Evolutionary conservation across 2,329 filamentous ascomycete species (phyloP).

Genomic region (Fusarium sp.): DNA sequence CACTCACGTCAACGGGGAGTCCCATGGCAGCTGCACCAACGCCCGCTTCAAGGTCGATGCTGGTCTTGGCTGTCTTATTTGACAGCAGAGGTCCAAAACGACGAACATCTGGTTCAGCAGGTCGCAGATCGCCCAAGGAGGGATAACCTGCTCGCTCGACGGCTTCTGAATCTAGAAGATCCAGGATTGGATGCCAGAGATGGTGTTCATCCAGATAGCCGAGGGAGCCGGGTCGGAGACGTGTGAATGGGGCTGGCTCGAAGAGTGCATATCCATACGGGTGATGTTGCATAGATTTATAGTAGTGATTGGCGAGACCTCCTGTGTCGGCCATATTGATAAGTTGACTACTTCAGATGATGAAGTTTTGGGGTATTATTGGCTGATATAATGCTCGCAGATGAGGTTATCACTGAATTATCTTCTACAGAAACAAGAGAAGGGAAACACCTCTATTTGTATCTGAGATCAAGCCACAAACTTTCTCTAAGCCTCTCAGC

Average conservation of each 20-base stretch:
- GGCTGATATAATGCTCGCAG: too few relatives aligned
- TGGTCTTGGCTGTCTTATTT: neutral
- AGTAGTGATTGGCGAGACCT: neutral
- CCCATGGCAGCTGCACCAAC: neutral
- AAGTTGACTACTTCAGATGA: neutral
- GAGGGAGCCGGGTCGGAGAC: neutral
- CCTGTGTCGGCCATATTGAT: neutral
- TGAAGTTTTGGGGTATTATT: too few relatives aligned
- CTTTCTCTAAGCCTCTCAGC: too few relatives aligned
- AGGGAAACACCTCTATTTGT: too few relatives aligned
- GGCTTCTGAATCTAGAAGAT: neutral
- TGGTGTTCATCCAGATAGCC: neutral
- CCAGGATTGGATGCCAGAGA: neutral
- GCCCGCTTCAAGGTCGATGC: neutral
- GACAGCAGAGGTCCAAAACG: neutral
- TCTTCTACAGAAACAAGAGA: too few relatives aligned
- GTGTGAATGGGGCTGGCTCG: neutral
- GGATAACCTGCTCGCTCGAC: neutral
- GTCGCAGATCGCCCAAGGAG: neutral
- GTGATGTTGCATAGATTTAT: neutral
- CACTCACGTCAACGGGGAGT: neutral
- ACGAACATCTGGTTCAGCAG: neutral
- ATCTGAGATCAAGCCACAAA: too few relatives aligned
- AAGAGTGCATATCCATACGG: neutral
- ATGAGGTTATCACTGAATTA: too few relatives aligned